Evolutionary conservation across 352 stramenopile genomes (phyloP), one percentile per base, ranked within the genome.

Genomic region (Phytophthora quininea): DNA sequence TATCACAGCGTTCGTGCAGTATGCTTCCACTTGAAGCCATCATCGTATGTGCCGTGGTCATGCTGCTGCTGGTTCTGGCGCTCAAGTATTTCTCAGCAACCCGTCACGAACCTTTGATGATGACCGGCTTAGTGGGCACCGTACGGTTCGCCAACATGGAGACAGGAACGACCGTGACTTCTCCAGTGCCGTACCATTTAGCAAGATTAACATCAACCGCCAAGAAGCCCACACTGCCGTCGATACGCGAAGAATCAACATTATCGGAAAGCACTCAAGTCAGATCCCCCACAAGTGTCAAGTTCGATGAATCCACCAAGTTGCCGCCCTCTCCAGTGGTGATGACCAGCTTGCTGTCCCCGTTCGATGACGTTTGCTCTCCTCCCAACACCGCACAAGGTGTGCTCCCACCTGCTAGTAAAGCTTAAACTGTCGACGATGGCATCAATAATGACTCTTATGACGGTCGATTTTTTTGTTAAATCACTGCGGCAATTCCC

Each of bases 261-360:
- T 3, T 24, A 32, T 63, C 66, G 29, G 27, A 19, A 53, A 64
- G 49, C 15, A 55, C 48, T 38, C 64, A 33, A 48, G 14, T 32
- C 7, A 72, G 58, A 40, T 47, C 45, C 19, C n/a, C 47, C 4
- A 61, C 58, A 15, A 56, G 52, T 2, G 55, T 47, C 7, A 45
- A 46, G n/a, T 15, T 64, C 29, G 24, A 40, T 2, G 57, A 58
- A 30, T 31, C 42, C 10, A 45, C 29, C 11, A 59, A 24, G 19
- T 50, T 57, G 3, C 63, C 58, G 3, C 29, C 60, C 3, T 76
- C 69, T 19, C 69, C 69, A 12, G 48, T 72, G 10, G 58, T 74
- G 19, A 40, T 64, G 19, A 77, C 59, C 29, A 73, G 51, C 40
- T 57, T 74, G 7, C 45, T 71, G 9, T 77, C 70, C 9, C 70